phyloP scores from a whole-genome alignment of 2,329 filamentous ascomycete species.

The Phialemonium atrogriseum region DNA sequence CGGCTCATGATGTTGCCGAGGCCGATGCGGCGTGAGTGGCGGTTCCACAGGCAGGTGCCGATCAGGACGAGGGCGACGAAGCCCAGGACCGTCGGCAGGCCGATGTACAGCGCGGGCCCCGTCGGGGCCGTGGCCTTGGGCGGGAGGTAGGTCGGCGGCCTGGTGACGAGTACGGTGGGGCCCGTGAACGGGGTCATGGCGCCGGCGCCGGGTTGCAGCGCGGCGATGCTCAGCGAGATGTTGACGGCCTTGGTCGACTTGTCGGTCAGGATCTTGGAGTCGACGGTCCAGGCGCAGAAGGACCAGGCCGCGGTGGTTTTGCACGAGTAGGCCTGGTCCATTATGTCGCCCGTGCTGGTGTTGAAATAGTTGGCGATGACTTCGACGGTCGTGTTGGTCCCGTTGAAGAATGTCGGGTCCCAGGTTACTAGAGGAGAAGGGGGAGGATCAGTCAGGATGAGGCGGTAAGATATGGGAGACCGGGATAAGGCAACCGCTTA shows the following conservation, averaged over 20 bases:
- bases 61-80: slow-evolving; percentile 38
- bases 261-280: slow-evolving; percentile 26
- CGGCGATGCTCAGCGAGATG: slow-evolving; percentile 38
- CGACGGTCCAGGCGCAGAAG: slow-evolving; percentile 38
- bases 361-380: slow-evolving; percentile 31
- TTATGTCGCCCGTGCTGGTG: slow-evolving; percentile 19
- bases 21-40: slow-evolving; percentile 38
- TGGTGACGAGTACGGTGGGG: slow-evolving; percentile 33
- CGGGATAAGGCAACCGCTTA: slow-evolving; percentile 18
- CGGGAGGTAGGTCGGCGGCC: slow-evolving; percentile 22
- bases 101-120: slow-evolving; percentile 40
- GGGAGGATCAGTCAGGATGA: slow-evolving; percentile 2
- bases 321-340: slow-evolving; percentile 23
- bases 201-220: slow-evolving; percentile 21
- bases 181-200: slow-evolving; percentile 24
- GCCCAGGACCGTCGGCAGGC: slow-evolving; percentile 41
- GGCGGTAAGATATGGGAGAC: not conserved
- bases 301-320: slow-evolving; percentile 33
- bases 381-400: slow-evolving; percentile 28
- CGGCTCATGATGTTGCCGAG: slow-evolving; percentile 45
- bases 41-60: slow-evolving; percentile 50
- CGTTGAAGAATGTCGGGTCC: slow-evolving; percentile 43
- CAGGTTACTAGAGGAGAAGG: slow-evolving; percentile 40
- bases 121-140: slow-evolving; percentile 22
- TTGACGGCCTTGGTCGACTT: slow-evolving; percentile 28